phyloP scores from a whole-genome alignment of 192 early-diverging fungal species.

The Podila epicladia region DNA sequence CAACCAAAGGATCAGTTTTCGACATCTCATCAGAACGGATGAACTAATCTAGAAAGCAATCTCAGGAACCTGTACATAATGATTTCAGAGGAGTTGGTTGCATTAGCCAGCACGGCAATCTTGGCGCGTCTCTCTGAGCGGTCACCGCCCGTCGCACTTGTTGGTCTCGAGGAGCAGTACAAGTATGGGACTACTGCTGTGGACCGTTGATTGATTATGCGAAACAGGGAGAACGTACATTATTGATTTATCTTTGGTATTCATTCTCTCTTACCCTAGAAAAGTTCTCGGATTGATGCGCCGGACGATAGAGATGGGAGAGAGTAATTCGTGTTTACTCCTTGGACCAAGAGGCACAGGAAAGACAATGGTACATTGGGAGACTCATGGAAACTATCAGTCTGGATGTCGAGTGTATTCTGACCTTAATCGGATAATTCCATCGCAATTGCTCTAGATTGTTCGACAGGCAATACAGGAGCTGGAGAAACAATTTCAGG shows the following conservation, averaged over 20 bases:
- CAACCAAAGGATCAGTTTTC: too few relatives aligned
- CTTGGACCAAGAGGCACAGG: slow-evolving; percentile 80
- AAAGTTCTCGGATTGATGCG: slow-evolving; percentile 67
- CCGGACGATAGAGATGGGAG: slow-evolving; percentile 69
- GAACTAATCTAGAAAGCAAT: too few relatives aligned
- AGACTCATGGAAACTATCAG: background rate
- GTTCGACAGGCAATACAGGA: slow-evolving; percentile 54
- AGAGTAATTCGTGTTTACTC: slow-evolving; percentile 90
- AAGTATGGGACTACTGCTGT: slow-evolving; percentile 23
- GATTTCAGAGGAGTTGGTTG: slow-evolving; percentile 7
- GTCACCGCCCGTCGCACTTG: slow-evolving; percentile 43
- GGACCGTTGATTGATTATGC: background rate
- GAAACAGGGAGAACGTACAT: too few relatives aligned
- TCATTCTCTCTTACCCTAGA: slow-evolving; percentile 27
- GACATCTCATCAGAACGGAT: too few relatives aligned
- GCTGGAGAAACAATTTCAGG: slow-evolving; percentile 29
- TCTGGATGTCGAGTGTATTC: too few relatives aligned
- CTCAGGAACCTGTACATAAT: background rate
- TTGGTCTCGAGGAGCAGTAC: slow-evolving; percentile 61
- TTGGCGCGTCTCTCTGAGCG: slow-evolving; percentile 50
- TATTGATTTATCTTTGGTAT: too few relatives aligned
- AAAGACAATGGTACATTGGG: slow-evolving; percentile 24
- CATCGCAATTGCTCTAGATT: slow-evolving; percentile 13
- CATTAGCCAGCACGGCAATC: slow-evolving; percentile 27
- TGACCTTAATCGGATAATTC: too few relatives aligned